Conservation (phyloP, 257 asterid species). For the Knoxia roxburghii region DNA sequence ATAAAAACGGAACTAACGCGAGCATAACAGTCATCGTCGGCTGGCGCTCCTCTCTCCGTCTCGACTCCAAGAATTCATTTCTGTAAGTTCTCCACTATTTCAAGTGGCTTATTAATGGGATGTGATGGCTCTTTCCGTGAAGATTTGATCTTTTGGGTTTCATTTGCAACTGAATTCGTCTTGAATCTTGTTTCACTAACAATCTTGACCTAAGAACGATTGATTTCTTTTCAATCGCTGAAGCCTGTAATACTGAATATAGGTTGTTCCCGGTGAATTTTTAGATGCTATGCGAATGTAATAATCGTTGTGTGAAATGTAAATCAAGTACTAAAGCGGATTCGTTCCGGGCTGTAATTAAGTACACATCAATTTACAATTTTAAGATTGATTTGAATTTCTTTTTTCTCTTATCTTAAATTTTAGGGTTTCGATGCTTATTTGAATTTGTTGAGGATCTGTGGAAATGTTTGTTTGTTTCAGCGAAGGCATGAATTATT, state of each 20-base stretch:
- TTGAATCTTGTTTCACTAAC: not conserved
- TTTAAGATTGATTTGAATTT: not conserved
- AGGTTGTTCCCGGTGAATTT: not conserved
- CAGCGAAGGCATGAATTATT: not conserved
- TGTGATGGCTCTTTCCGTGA: not conserved
- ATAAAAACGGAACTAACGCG: not conserved
- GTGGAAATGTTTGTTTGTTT: not conserved
- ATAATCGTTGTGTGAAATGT: too few species aligned
- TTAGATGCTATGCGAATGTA: not conserved
- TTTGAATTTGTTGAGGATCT: not conserved
- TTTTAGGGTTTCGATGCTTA: constrained; percentile 3
- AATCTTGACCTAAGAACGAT: not conserved
- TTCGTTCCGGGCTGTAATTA: not conserved
- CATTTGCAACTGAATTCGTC: not conserved
- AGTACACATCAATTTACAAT: not conserved
- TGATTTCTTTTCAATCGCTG: not conserved
- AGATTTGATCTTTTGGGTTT: not conserved
- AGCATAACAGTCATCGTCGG: not conserved
- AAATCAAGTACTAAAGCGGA: too few species aligned
- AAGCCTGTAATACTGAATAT: not conserved
- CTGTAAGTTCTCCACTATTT: not conserved
- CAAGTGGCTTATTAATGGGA: not conserved
- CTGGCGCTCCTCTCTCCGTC: not conserved
- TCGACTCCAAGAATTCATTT: not conserved
- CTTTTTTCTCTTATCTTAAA: not conserved